Base-by-base conservation (phyloP, 345 rosid genomes). In the Eutrema japonicum region DNA sequence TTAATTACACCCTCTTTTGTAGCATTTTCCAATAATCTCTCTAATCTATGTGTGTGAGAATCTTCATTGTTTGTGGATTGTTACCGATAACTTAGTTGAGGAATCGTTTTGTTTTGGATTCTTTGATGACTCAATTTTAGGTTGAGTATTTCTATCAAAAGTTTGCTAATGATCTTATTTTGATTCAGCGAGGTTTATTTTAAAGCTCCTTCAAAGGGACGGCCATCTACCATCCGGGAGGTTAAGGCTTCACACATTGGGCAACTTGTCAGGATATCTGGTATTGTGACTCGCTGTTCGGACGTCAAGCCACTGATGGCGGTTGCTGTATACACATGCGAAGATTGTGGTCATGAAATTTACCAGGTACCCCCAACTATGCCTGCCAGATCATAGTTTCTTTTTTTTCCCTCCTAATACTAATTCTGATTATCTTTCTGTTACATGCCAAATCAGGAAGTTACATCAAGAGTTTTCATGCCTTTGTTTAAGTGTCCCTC, bases 251-350 rank as follows among this genome's bases (percentile, higher is more conserved):
- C 98, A 41, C 76, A 85, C 64, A 92, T 95, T 75, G 99, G 98
- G 26, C 96, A 92, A 70, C 96, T 95, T 78, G 97, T 95, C 3
- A 87, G 82, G 73, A 87, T 83, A 79, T 86, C 98, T 32, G 99
- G 99, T 59, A 92, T 95, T 83, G 87, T 95, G 65, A 95, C 97
- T 10, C 96, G 98, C 8, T 95, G 99, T 74, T 95, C 99, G 14
- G 99, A 95, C 82, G 99, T 95, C 64, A 95, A 95, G 85, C 98
- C 99, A 60, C 80, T 95, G 71, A 92, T 95, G 97, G 94, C 92
- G 46, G 97, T 95, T 9, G 97, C 99, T 66, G 98, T 95, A 1
- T 95, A 95, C 80, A 92, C 99, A 18, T 95, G 99, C 64, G 99
- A 95, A 82, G 96, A 90, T 22, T 95, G 98, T 72, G 96, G 98